These are phyloP conservation scores for Rhamnella rubrinervis DNA, from an alignment of 331 rosid species.

Conservation along the genomic window DNA sequence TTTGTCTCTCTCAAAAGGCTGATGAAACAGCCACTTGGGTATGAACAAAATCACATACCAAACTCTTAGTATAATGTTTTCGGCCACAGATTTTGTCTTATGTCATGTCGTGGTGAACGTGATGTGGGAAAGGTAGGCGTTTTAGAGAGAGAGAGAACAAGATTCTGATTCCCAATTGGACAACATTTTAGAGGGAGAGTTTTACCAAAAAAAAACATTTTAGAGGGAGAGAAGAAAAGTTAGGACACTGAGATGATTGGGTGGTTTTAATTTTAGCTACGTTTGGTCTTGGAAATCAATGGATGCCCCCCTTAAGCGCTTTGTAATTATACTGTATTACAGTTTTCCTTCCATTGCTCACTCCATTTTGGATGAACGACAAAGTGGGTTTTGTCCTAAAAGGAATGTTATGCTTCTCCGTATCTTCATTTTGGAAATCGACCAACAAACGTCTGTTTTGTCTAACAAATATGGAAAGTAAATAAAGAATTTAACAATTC, in stretches of 20 bases:
- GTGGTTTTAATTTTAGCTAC: background rate
- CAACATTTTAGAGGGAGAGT: constrained; percentile 2
- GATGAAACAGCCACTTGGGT: constrained; percentile 16
- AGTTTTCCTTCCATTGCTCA: too few species aligned
- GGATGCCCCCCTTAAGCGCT: constrained; percentile 12
- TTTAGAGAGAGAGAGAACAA: constrained; percentile 13
- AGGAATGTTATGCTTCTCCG: too few species aligned
- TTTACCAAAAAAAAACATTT: too few species aligned
- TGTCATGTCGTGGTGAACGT: constrained; percentile 4
- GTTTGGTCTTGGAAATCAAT: constrained; percentile 26
- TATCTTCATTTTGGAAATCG: too few species aligned
- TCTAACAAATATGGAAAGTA: too few species aligned
- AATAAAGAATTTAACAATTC: too few species aligned
- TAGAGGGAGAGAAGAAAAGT: background rate
- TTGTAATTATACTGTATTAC: background rate
- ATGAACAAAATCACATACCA: constrained; percentile 18
- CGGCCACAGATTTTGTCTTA: constrained; percentile 40
- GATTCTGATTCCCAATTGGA: constrained; percentile 27
- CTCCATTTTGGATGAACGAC: too few species aligned
- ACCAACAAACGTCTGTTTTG: too few species aligned
- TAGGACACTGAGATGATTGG: background rate
- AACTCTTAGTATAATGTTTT: background rate
- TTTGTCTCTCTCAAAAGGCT: constrained; percentile 28
- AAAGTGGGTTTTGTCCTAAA: too few species aligned
- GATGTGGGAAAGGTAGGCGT: background rate